These are phyloP conservation scores for Trypethelium eluteriae DNA, from an alignment of 495 filamentous ascomycete species.

Conservation along the genomic window DNA sequence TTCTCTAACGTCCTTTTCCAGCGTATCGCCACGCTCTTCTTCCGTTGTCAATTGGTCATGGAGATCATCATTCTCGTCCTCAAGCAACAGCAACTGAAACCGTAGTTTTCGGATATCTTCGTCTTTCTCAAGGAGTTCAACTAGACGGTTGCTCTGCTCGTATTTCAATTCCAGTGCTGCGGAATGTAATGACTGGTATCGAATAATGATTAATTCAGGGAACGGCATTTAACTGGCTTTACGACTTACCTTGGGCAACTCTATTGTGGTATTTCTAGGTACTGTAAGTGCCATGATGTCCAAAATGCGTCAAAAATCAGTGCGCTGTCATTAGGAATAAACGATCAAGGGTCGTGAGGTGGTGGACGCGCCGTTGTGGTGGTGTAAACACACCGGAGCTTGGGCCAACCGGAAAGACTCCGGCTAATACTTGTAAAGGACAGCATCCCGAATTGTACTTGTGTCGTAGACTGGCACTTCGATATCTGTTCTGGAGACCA, in stretches of 20 bases:
- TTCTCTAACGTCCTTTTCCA: slow-evolving; percentile 48
- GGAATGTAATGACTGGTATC: slow-evolving; percentile 42
- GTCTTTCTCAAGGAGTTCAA: slow-evolving; percentile 54
- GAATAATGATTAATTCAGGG: not conserved
- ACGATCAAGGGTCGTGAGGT: not conserved
- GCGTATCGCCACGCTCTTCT: slow-evolving; percentile 43
- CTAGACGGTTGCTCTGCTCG: slow-evolving; percentile 48
- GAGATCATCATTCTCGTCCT: slow-evolving; percentile 62
- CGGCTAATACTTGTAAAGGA: slow-evolving; percentile 11
- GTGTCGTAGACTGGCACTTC: not conserved
- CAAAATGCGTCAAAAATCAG: not conserved
- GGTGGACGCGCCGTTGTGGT: not conserved
- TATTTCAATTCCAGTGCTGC: slow-evolving; percentile 58
- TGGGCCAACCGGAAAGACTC: slow-evolving; percentile 3
- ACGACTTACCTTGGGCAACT: not conserved
- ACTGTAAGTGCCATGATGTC: not conserved
- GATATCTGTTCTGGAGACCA: not conserved
- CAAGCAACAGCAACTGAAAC: slow-evolving; percentile 57
- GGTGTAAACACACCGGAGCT: slow-evolving; percentile 7
- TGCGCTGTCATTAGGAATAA: not conserved
- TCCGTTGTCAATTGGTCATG: slow-evolving; percentile 52
- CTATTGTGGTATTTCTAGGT: not conserved
- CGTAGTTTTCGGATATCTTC: slow-evolving; percentile 60
- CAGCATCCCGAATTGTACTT: slow-evolving; percentile 1
- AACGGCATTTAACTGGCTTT: not conserved